Evolutionary conservation across 1,284 basidiomycete species (phyloP).

Genomic region (Puccinia novopanici): DNA sequence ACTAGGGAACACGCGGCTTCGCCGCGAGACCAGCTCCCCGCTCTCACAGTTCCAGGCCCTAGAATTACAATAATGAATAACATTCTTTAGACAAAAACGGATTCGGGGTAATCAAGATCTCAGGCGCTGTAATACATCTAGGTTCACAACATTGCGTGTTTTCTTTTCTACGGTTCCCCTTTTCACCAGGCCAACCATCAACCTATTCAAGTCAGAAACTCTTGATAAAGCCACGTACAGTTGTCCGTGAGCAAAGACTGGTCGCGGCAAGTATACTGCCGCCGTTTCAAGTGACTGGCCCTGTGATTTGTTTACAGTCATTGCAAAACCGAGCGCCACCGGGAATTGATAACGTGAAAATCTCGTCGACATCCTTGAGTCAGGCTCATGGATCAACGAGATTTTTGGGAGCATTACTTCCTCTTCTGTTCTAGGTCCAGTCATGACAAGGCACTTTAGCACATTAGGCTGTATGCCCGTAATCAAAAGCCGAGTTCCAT

Average conservation of each 20-base stretch:
- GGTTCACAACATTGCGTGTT: not conserved
- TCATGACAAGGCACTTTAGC: too few relatives aligned
- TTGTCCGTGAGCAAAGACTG: constrained; percentile 2
- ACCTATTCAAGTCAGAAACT: not conserved
- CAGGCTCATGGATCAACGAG: not conserved
- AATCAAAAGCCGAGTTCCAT: too few relatives aligned
- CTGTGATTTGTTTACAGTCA: constrained; percentile 11
- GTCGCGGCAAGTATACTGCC: not conserved
- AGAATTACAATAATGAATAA: too few relatives aligned
- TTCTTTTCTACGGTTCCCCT: not conserved
- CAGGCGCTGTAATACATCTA: too few relatives aligned
- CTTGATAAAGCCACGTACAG: constrained; percentile 4
- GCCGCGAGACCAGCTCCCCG: too few relatives aligned
- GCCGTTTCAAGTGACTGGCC: constrained; percentile 1
- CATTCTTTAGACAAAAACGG: too few relatives aligned
- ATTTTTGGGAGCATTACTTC: not conserved
- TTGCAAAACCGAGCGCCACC: not conserved
- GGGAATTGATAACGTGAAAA: constrained; percentile 3
- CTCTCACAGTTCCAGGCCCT: too few relatives aligned
- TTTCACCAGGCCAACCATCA: not conserved
- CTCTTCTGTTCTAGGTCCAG: too few relatives aligned
- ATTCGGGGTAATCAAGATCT: too few relatives aligned
- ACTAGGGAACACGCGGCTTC: too few relatives aligned
- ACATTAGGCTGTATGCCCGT: too few relatives aligned
- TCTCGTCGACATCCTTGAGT: not conserved